Evolutionary conservation across 345 rosid species (phyloP).

Genomic region (Punica granatum): DNA sequence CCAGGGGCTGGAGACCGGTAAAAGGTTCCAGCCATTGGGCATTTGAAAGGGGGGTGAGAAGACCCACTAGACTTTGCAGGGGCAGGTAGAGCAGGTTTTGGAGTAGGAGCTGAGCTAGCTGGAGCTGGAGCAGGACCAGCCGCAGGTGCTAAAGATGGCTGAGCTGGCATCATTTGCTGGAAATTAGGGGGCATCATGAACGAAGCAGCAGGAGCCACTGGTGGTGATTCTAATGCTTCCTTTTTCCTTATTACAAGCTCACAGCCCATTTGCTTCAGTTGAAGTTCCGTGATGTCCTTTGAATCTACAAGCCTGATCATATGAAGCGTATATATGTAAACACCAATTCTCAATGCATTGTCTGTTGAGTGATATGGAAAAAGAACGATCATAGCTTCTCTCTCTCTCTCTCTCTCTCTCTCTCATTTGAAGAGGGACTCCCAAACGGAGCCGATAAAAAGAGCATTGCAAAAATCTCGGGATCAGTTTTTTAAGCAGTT

Average conservation of each 20-base stretch:
- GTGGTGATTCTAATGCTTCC: constrained; percentile 68
- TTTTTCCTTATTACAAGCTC: constrained; percentile 75
- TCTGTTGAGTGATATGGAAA: not conserved
- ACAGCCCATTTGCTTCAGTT: constrained; percentile 76
- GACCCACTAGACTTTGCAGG: constrained; percentile 35
- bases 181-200: constrained; percentile 27
- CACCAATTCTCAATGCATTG: no score
- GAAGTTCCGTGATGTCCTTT: constrained; percentile 73
- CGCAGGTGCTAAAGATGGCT: constrained; percentile 25
- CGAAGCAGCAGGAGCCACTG: constrained; percentile 24
- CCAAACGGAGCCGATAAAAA: no score
- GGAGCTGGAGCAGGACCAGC: constrained; percentile 27
- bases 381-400: not conserved
- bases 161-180: constrained; percentile 33
- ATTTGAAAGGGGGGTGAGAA: constrained; percentile 59
- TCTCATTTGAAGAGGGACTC: not conserved
- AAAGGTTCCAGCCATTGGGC: constrained; percentile 99
- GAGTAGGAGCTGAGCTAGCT: constrained; percentile 25
- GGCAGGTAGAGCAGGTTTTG: constrained; percentile 30
- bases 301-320: constrained; percentile 85
- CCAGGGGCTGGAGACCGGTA: constrained; percentile 82
- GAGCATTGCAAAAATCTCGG: not conserved
- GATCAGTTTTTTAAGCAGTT: not conserved
- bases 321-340: not conserved
- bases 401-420: no score